Percentiles rank a stretch among this genome's conserved stretches.
phyloP scores from a whole-genome alignment of 2,329 filamentous ascomycete species.

The Xylaria sp. region DNA sequence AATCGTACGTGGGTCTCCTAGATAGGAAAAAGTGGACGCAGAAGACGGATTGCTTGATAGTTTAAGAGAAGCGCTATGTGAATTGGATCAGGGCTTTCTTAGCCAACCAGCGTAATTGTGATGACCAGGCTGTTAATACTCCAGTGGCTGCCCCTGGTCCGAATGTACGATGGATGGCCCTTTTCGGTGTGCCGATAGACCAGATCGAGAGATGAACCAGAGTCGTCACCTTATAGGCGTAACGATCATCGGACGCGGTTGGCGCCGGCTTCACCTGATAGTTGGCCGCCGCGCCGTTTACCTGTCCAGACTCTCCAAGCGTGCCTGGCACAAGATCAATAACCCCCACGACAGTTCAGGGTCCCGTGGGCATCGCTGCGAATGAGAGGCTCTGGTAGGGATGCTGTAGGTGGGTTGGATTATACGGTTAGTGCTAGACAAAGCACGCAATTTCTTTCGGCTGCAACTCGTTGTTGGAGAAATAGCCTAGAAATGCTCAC shows the following conservation, averaged over 20 bases:
- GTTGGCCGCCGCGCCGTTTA: constrained; percentile 8
- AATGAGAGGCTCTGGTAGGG: constrained; percentile 24
- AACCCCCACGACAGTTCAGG: constrained; percentile 34
- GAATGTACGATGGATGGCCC: constrained; percentile 1
- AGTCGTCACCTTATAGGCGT: constrained; percentile 23
- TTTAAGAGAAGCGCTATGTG: constrained; percentile 12
- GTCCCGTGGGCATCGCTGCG: constrained; percentile 34
- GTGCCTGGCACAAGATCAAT: constrained; percentile 20
- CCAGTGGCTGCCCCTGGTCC: constrained; percentile 6
- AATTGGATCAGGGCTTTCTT: constrained; percentile 12
- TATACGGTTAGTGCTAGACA: constrained; percentile 27
- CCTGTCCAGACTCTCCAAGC: constrained; percentile 2
- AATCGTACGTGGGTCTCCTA: constrained; percentile 25
- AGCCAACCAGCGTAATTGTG: constrained; percentile 26
- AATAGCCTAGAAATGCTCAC: constrained; percentile 11
- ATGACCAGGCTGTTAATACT: constrained; percentile 19
- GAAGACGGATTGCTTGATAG: constrained; percentile 27
- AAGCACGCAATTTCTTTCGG: constrained; percentile 43
- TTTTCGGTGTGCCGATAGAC: constrained; percentile 19
- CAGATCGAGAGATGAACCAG: constrained; percentile 12
- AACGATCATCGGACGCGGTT: constrained; percentile 1
- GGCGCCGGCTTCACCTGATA: constrained; percentile 11
- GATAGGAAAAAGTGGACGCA: constrained; percentile 34
- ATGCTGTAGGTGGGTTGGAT: constrained; percentile 22
- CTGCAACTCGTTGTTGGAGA: constrained; percentile 37